A percentile compares a stretch with the other conserved stretches of the same genome.
phyloP scores from a whole-genome alignment of 441 rosid genomes.

The Euphorbia neoarborescens region DNA sequence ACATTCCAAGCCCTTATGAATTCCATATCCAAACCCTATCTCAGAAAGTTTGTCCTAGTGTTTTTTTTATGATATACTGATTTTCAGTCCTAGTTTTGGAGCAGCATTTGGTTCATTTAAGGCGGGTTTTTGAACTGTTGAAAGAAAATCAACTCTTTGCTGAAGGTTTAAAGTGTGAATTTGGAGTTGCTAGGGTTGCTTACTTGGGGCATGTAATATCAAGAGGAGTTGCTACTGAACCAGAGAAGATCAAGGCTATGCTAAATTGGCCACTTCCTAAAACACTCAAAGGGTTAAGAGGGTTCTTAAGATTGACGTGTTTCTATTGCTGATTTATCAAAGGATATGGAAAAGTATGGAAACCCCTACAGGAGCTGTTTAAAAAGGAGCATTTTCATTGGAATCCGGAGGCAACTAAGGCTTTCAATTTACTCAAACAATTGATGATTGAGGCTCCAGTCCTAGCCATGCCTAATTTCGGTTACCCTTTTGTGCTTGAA shows the following conservation, averaged over 20 bases:
- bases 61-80: background rate
- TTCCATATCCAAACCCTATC: background rate
- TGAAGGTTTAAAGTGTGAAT: background rate
- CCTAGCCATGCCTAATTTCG: background rate
- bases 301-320: background rate
- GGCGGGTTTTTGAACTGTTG: background rate
- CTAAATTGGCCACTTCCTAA: background rate
- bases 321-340: too few relatives aligned
- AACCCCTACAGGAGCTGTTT: background rate
- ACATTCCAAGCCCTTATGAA: background rate
- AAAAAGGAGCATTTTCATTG: background rate
- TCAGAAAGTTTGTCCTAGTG: background rate
- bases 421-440: background rate
- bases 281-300: background rate
- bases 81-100: background rate
- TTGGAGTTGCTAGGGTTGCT: background rate
- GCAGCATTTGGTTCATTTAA: background rate
- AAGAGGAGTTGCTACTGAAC: background rate
- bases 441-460: background rate
- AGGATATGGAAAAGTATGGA: background rate
- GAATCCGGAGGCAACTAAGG: background rate
- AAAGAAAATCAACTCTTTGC: background rate
- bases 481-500: too few relatives aligned
- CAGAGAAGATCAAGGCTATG: too few relatives aligned
- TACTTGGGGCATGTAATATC: background rate